Evolutionary conservation across 805 yeast species (phyloP).

Genomic region (Pichia rugopelliculosa): DNA sequence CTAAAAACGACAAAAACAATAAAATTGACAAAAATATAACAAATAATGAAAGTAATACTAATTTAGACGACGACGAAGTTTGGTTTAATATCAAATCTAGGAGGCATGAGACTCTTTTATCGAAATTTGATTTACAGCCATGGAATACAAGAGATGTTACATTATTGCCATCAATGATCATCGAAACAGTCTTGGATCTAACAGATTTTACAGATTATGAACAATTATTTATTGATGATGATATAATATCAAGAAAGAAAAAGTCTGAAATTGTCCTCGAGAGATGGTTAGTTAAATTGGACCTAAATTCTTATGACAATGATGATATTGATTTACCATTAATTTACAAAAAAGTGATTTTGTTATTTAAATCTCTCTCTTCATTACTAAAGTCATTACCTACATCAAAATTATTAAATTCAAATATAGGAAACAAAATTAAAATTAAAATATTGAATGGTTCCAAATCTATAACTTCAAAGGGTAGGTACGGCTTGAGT

Average conservation of each 20-base stretch:
- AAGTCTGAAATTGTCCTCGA: constrained; percentile 87
- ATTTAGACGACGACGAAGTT: background rate
- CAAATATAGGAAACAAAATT: constrained; percentile 25
- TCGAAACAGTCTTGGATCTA: constrained; percentile 56
- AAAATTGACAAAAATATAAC: constrained; percentile 21
- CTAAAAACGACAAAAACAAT: background rate
- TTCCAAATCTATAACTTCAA: constrained; percentile 65
- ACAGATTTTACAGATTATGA: constrained; percentile 20
- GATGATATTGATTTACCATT: constrained; percentile 50
- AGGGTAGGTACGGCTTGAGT: constrained; percentile 80
- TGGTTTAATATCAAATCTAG: constrained; percentile 56
- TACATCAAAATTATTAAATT: constrained; percentile 45
- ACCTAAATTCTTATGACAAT: constrained; percentile 34
- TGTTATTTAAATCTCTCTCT: constrained; percentile 67
- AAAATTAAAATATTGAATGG: constrained; percentile 69
- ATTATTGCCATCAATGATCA: constrained; percentile 69
- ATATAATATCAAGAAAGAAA: constrained; percentile 51
- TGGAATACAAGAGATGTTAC: constrained; percentile 49
- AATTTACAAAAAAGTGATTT: constrained; percentile 66
- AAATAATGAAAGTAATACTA: constrained; percentile 30
- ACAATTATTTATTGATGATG: constrained; percentile 21
- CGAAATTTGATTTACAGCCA: constrained; percentile 22
- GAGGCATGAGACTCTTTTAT: background rate
- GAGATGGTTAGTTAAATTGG: constrained; percentile 86
- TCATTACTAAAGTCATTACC: constrained; percentile 67